Conservation (phyloP, 2,329 filamentous ascomycete genomes). For the Hirsutella thompsonii region DNA sequence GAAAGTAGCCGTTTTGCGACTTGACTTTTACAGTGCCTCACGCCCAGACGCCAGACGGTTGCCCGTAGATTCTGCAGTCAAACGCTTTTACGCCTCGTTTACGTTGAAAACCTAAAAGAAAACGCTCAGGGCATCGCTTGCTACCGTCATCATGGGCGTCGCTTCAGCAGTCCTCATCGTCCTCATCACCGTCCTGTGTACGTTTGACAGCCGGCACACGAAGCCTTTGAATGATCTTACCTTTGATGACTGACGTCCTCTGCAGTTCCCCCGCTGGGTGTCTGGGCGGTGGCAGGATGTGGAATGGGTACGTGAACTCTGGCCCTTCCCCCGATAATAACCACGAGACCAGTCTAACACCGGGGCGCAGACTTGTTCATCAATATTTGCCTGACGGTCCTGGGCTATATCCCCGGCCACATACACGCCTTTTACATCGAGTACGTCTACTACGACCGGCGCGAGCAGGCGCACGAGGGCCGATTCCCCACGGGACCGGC, state of each 20-base stretch:
- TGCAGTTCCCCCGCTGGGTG: slow-evolving; percentile 53
- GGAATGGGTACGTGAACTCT: slow-evolving; percentile 30
- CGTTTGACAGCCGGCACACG: slow-evolving; percentile 10
- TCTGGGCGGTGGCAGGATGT: slow-evolving; percentile 52
- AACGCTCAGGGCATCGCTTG: no score
- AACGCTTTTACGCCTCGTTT: no score
- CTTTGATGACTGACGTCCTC: slow-evolving; percentile 12
- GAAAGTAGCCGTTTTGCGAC: no score
- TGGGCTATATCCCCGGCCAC: slow-evolving; percentile 66
- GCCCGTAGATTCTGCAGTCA: no score
- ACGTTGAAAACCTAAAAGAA: no score
- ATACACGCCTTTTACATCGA: slow-evolving; percentile 72
- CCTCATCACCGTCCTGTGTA: slow-evolving; percentile 40
- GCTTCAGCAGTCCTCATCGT: slow-evolving; percentile 34
- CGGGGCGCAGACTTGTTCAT: slow-evolving; percentile 43
- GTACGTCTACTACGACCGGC: slow-evolving; percentile 71
- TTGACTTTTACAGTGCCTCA: no score
- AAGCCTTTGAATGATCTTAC: background rate
- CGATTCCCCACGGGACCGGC: slow-evolving; percentile 39
- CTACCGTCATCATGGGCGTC: slow-evolving; percentile 30
- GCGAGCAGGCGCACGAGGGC: slow-evolving; percentile 48
- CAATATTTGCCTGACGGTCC: slow-evolving; percentile 53
- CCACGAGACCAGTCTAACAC: background rate
- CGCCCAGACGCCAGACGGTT: no score
- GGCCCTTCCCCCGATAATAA: background rate